Evolutionary conservation across 352 stramenopile genomes (phyloP).

Genomic region (Halophytophthora batemanensis): DNA sequence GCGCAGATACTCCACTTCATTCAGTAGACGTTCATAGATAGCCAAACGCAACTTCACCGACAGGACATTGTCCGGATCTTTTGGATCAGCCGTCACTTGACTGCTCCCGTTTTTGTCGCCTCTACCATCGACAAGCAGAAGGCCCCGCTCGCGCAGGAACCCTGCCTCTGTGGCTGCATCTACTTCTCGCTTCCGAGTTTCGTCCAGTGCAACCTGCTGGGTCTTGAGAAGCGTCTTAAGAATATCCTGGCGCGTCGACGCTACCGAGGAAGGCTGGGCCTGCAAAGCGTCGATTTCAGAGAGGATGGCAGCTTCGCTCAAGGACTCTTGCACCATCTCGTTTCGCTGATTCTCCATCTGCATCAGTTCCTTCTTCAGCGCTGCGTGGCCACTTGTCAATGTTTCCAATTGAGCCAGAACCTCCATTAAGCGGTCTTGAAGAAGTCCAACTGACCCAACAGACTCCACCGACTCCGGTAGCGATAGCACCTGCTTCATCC

Average conservation of each 20-base stretch:
- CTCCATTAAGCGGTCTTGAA: conserved; percentile 22
- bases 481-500: conserved; percentile 29
- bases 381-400: conserved; percentile 16
- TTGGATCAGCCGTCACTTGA: not conserved
- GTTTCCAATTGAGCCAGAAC: conserved; percentile 31
- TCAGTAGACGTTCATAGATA: conserved; percentile 29
- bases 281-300: conserved; percentile 11
- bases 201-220: conserved; percentile 7
- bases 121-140: conserved; percentile 3
- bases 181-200: conserved; percentile 9
- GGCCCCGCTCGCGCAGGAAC: conserved; percentile 18
- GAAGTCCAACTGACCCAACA: conserved; percentile 16
- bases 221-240: conserved; percentile 26
- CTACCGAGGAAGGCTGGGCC: not conserved
- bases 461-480: conserved; percentile 21
- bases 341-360: conserved; percentile 14
- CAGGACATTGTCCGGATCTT: not conserved
- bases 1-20: conserved; percentile 4
- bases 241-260: conserved; percentile 19
- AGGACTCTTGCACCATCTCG: conserved; percentile 20
- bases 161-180: conserved; percentile 10
- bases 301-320: conserved; percentile 24
- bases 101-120: not conserved
- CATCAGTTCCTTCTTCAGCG: conserved; percentile 16
- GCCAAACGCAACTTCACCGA: conserved; percentile 15